These are phyloP conservation scores for Balamuthia mandrillaris DNA, from an alignment of 208 protist species.

Conservation along the genomic window DNA sequence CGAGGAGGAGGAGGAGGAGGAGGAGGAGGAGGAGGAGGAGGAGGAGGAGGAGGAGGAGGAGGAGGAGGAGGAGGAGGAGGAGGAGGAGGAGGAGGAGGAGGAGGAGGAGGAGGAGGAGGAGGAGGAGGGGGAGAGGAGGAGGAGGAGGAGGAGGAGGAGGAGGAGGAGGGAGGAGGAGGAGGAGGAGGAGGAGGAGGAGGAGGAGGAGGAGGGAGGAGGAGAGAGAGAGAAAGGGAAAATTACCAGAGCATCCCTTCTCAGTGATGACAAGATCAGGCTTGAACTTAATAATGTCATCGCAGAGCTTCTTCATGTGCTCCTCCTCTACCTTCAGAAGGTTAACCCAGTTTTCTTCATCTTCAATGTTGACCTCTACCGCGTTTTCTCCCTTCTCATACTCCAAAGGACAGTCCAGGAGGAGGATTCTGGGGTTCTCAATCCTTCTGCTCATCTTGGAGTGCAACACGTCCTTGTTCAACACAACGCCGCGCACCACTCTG, in stretches of 20 bases:
- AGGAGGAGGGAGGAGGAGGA: no score
- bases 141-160: no score
- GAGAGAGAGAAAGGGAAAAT: no score
- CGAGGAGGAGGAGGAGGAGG: no score
- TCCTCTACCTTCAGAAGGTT: slow-evolving; percentile 96
- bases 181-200: no score
- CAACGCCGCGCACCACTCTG: slow-evolving; percentile 95
- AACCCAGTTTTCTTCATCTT: slow-evolving; percentile 95
- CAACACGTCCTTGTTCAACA: slow-evolving; percentile 99
- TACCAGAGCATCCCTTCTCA: slow-evolving; percentile 97
- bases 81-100: no score
- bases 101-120: no score
- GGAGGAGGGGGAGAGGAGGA: no score
- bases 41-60: no score
- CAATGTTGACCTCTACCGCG: slow-evolving; percentile 95
- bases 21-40: no score
- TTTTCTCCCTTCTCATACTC: slow-evolving; percentile 99
- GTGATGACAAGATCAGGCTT: slow-evolving; percentile 99
- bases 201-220: no score
- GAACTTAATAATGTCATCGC: slow-evolving; percentile 94
- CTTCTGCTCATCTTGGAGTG: slow-evolving; percentile 96
- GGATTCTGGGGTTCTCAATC: slow-evolving; percentile 97
- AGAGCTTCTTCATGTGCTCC: slow-evolving; percentile 94
- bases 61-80: no score
- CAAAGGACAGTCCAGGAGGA: slow-evolving; percentile 97